These are phyloP conservation scores for Chlamydomonas incerta DNA, from an alignment of 139 green algal species.

Conservation along the genomic window DNA sequence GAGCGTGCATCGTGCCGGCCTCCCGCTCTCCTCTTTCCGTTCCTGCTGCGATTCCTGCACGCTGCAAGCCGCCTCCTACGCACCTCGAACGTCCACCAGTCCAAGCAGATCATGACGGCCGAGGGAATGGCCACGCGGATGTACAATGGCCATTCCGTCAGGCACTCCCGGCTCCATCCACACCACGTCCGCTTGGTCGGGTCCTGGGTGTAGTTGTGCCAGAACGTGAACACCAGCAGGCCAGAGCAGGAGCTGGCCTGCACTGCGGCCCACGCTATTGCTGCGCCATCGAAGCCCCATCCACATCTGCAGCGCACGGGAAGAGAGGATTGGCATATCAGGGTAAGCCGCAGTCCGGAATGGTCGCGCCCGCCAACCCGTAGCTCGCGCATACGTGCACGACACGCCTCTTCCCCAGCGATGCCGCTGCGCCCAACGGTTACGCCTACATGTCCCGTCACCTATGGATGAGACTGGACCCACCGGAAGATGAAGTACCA, in stretches of 20 bases:
- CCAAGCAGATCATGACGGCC: constrained; percentile 77
- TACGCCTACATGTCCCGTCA: too few relatives aligned
- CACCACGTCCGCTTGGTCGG: constrained; percentile 54
- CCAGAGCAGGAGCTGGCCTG: constrained; percentile 51
- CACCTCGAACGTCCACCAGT: constrained; percentile 87
- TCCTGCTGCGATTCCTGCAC: too few relatives aligned
- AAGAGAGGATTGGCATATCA: neutral
- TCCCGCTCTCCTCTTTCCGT: too few relatives aligned
- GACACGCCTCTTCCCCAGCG: too few relatives aligned
- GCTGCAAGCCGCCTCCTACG: too few relatives aligned
- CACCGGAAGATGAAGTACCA: constrained; percentile 70
- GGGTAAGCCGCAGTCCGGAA: neutral
- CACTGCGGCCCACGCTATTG: constrained; percentile 64
- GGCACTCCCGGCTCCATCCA: constrained; percentile 69
- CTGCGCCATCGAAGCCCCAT: constrained; percentile 65
- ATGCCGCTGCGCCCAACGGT: too few relatives aligned
- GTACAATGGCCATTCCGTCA: constrained; percentile 74
- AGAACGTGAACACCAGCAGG: constrained; percentile 58
- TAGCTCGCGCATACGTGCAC: too few relatives aligned
- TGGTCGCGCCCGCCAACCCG: neutral
- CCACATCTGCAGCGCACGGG: constrained; percentile 45
- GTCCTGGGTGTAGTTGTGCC: constrained; percentile 52
- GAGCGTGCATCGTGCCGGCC: too few relatives aligned
- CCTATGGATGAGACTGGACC: too few relatives aligned
- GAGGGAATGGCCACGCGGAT: constrained; percentile 73